Conservation (phyloP, 345 rosid genomes). For the Citrus sp. region DNA sequence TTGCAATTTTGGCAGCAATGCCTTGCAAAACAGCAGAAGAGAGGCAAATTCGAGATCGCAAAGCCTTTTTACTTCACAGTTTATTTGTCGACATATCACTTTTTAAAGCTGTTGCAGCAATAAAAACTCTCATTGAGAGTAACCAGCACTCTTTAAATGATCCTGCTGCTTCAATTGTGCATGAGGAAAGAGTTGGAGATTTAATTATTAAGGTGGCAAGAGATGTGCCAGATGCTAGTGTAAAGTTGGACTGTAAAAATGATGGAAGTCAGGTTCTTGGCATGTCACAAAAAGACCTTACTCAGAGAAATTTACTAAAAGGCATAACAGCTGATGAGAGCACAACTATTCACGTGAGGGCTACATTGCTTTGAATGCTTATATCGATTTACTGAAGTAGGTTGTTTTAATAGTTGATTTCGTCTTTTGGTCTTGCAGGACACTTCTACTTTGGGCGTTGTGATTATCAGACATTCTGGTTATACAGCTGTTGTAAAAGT, state of each 20-base stretch:
- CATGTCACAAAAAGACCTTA: slow-evolving; percentile 58
- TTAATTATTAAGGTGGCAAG: slow-evolving; percentile 60
- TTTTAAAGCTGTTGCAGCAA: slow-evolving; percentile 63
- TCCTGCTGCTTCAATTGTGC: slow-evolving; percentile 27
- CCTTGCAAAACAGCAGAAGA: slow-evolving; percentile 94
- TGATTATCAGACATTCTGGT: slow-evolving; percentile 87
- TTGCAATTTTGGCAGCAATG: slow-evolving; percentile 85
- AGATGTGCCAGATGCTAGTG: slow-evolving; percentile 69
- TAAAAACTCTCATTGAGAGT: slow-evolving; percentile 41
- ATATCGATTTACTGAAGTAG: slow-evolving; percentile 14
- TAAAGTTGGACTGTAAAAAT: slow-evolving; percentile 60
- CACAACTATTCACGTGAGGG: slow-evolving; percentile 86
- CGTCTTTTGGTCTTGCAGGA: slow-evolving; percentile 50
- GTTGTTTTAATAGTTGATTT: slow-evolving; percentile 31
- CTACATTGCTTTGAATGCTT: slow-evolving; percentile 21
- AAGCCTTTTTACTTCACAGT: slow-evolving; percentile 87
- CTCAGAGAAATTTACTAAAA: slow-evolving; percentile 76
- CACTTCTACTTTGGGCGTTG: slow-evolving; percentile 82
- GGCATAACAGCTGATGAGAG: slow-evolving; percentile 97
- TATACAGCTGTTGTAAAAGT: slow-evolving; percentile 76
- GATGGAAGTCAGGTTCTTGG: slow-evolving; percentile 65
- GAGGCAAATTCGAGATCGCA: slow-evolving; percentile 88
- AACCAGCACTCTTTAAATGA: slow-evolving; percentile 30
- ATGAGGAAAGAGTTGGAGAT: slow-evolving; percentile 75
- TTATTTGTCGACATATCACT: slow-evolving; percentile 86